Conservation (phyloP, 495 filamentous ascomycete species). For the Penicillium roqueforti region DNA sequence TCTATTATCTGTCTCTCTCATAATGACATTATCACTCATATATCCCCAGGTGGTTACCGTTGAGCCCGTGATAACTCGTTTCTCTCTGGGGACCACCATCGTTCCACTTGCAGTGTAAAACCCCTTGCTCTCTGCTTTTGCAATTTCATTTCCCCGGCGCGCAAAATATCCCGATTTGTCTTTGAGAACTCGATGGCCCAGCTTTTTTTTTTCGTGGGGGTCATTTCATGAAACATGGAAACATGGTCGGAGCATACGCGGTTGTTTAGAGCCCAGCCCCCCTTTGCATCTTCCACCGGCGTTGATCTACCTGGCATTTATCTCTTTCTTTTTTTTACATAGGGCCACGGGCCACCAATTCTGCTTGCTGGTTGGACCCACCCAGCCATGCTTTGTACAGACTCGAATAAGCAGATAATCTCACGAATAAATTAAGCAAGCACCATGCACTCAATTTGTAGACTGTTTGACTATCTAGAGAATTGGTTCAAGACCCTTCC, state of each 20-base stretch:
- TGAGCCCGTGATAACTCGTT: slow-evolving; percentile 5
- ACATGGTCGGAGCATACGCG: slow-evolving; percentile 6
- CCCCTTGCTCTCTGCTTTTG: slow-evolving; percentile 4
- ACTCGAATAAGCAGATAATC: slow-evolving; percentile 6
- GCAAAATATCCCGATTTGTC: slow-evolving; percentile 19
- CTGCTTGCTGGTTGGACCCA: slow-evolving; percentile 5
- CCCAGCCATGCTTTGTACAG: slow-evolving; percentile 8
- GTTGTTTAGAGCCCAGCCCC: slow-evolving; percentile 4
- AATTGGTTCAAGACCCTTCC: too few relatives aligned
- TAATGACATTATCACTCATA: neutral
- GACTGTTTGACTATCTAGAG: neutral
- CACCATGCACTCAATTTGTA: neutral
- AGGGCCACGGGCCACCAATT: slow-evolving; percentile 4
- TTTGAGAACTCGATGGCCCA: slow-evolving; percentile 19
- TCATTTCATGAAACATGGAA: slow-evolving; percentile 9
- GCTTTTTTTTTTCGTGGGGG: neutral
- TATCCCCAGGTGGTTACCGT: slow-evolving; percentile 31
- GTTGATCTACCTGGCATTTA: slow-evolving; percentile 20
- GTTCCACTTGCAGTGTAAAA: slow-evolving; percentile 15
- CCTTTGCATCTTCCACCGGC: slow-evolving; percentile 25
- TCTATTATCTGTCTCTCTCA: neutral
- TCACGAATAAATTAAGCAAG: neutral
- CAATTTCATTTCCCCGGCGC: slow-evolving; percentile 11
- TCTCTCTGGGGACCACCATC: neutral
- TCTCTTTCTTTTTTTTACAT: neutral